Evolutionary conservation across 306 rosid genomes (phyloP).

Genomic region (Malus sieversii): DNA sequence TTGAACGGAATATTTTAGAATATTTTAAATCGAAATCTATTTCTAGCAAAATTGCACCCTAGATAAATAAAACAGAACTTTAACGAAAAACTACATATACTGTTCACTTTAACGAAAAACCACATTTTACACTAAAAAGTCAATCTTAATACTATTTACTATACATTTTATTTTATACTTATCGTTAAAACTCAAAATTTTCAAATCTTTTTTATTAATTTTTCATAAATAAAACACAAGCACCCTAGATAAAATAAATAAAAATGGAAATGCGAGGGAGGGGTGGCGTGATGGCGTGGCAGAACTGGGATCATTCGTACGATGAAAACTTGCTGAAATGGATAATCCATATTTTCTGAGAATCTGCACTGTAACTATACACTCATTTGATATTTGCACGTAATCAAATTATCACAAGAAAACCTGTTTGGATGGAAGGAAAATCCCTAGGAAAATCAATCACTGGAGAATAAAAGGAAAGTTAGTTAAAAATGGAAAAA

Average conservation of each 20-base stretch:
- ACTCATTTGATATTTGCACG: not conserved
- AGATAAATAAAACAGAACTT: too few species aligned
- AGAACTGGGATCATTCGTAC: not conserved
- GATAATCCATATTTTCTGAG: not conserved
- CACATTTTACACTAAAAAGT: too few species aligned
- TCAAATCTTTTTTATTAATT: too few species aligned
- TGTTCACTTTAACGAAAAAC: too few species aligned
- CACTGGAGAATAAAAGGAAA: not conserved
- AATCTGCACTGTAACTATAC: not conserved
- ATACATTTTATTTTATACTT: accelerated
- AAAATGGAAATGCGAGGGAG: not conserved
- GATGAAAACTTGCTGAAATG: not conserved
- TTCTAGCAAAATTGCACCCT: too few species aligned
- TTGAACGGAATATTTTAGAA: too few species aligned
- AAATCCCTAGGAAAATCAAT: not conserved
- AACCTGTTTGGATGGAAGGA: not conserved
- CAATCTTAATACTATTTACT: too few species aligned
- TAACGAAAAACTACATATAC: too few species aligned
- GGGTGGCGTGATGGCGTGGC: not conserved
- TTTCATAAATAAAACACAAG: too few species aligned
- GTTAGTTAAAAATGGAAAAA: not conserved
- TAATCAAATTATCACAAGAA: not conserved
- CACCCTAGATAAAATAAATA: too few species aligned
- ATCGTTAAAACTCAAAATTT: too few species aligned
- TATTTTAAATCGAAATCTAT: too few species aligned